Evolutionary conservation across 2,329 filamentous ascomycete genomes (phyloP).

Genomic region (Venturia oleaginea): DNA sequence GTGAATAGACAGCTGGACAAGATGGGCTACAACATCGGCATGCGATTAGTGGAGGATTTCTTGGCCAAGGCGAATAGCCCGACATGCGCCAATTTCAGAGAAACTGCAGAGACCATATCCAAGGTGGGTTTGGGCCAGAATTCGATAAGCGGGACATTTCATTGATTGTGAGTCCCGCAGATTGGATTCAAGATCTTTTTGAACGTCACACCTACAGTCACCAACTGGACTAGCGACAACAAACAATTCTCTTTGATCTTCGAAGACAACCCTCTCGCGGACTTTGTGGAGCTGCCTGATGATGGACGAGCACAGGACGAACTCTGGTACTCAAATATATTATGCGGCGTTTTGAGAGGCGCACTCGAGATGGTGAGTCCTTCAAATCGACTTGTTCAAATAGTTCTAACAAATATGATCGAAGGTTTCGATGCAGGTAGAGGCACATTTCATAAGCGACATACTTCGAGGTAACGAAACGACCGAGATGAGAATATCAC

Average conservation of each 20-base stretch:
- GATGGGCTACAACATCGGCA: conserved; percentile 98
- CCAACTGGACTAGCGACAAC: conserved; percentile 92
- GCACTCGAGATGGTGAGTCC: conserved; percentile 80
- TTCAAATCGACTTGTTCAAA: not conserved
- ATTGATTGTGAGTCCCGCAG: conserved; percentile 36
- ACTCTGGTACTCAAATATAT: conserved; percentile 96
- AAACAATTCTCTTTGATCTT: conserved; percentile 95
- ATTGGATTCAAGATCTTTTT: conserved; percentile 99
- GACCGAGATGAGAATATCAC: conserved; percentile 89
- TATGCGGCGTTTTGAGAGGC: conserved; percentile 85
- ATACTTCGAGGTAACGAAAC: conserved; percentile 87
- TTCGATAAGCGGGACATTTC: not conserved
- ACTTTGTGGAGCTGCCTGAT: conserved; percentile 95
- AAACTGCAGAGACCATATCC: conserved; percentile 94
- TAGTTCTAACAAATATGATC: not conserved
- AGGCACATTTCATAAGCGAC: conserved; percentile 93
- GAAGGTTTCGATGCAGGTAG: conserved; percentile 90
- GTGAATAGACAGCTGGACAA: conserved; percentile 97
- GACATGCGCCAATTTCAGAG: conserved; percentile 75
- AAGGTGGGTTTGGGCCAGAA: conserved; percentile 49
- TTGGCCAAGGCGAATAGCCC: conserved; percentile 88
- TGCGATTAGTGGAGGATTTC: conserved; percentile 94
- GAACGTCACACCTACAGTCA: conserved; percentile 86
- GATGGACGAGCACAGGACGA: conserved; percentile 93
- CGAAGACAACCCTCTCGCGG: conserved; percentile 91